Evolutionary conservation across 805 yeast species (phyloP).

Genomic region (Sugiyamaella valdiviana): DNA sequence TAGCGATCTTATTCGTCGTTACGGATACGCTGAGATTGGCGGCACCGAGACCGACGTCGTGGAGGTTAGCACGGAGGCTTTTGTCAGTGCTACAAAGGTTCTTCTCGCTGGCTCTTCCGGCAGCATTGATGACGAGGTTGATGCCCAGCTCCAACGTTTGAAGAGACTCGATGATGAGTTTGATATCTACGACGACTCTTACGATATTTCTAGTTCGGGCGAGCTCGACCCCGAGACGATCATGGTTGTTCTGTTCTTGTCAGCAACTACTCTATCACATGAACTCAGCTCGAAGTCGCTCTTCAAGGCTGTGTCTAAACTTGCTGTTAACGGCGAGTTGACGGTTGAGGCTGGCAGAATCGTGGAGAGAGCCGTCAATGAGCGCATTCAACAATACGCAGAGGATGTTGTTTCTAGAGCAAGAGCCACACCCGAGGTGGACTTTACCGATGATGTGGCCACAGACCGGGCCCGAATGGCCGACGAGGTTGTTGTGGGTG

Average conservation of each 20-base stretch:
- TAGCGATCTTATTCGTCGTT: conserved; percentile 80
- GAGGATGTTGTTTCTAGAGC: conserved; percentile 1
- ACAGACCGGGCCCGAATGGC: conserved; percentile 20
- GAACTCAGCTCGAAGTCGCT: conserved; percentile 13
- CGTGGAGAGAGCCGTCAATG: conserved; percentile 10
- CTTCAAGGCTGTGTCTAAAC: conserved; percentile 9
- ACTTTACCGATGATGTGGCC: conserved; percentile 4
- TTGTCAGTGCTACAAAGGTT: conserved; percentile 32
- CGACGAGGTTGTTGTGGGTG: conserved; percentile 25
- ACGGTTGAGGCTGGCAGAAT: conserved; percentile 14
- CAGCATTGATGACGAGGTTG: conserved; percentile 1
- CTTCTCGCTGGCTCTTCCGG: neutral
- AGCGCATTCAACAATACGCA: conserved; percentile 22
- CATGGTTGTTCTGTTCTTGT: conserved; percentile 6
- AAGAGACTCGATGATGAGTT: conserved; percentile 18
- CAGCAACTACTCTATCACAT: neutral
- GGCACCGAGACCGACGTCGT: conserved; percentile 77
- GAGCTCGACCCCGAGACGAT: conserved; percentile 17
- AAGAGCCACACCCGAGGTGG: neutral
- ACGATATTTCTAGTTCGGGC: conserved; percentile 19
- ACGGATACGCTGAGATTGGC: conserved; percentile 77
- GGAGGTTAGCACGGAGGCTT: conserved; percentile 50
- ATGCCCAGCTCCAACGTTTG: conserved; percentile 2
- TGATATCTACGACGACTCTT: conserved; percentile 23
- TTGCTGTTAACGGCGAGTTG: conserved; percentile 12